Evolutionary conservation across 2,329 filamentous ascomycete species (phyloP).

Genomic region (Scytalidium lignicola): DNA sequence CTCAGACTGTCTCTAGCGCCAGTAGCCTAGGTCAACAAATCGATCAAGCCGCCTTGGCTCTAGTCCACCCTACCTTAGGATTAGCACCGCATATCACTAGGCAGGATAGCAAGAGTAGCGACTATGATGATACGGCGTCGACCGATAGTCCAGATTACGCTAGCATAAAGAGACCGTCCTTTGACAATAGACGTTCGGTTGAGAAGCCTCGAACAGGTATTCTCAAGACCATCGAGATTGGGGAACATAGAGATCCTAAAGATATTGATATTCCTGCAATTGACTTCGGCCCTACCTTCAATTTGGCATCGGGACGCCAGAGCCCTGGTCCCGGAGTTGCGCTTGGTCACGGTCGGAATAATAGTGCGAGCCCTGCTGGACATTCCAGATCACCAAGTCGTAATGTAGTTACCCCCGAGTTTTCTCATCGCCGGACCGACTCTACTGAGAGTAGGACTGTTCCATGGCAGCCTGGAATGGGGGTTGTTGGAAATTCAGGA

Average conservation of each 20-base stretch:
- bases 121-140: conserved; percentile 58
- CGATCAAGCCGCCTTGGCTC: conserved; percentile 44
- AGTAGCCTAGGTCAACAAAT: conserved; percentile 36
- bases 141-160: conserved; percentile 72
- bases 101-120: conserved; percentile 34
- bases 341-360: background rate
- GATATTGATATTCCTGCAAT: conserved; percentile 34
- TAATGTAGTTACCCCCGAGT: conserved; percentile 30
- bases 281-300: conserved; percentile 81
- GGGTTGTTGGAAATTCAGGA: conserved; percentile 41
- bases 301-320: conserved; percentile 40
- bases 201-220: conserved; percentile 74
- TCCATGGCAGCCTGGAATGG: conserved; percentile 72
- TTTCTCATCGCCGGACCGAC: conserved; percentile 39
- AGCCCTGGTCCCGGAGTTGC: conserved; percentile 5
- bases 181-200: conserved; percentile 39
- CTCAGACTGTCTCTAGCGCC: conserved; percentile 32
- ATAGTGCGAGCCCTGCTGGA: conserved; percentile 15
- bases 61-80: conserved; percentile 23
- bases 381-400: conserved; percentile 36
- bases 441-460: conserved; percentile 59
- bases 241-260: conserved; percentile 4
- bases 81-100: conserved; percentile 26
- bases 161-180: conserved; percentile 45
- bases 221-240: conserved; percentile 65